Percentiles rank a stretch among this genome's conserved stretches.
phyloP scores from a whole-genome alignment of 139 green algal species.

The Volvox africanus region DNA sequence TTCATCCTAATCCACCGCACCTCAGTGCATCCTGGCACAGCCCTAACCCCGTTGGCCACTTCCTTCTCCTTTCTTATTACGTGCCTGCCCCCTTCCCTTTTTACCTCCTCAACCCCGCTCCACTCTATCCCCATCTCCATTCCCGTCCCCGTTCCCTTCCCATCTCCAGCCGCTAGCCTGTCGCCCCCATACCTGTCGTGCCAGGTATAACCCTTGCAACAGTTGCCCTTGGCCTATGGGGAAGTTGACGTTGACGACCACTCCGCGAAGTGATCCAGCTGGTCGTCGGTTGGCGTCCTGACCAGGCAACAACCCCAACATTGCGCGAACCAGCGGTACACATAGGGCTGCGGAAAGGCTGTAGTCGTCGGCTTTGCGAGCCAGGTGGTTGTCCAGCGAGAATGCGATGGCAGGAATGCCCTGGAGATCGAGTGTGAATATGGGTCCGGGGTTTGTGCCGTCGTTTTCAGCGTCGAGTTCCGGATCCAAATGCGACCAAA shows the following conservation, averaged over 20 bases:
- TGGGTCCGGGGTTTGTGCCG: too few relatives aligned
- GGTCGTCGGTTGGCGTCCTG: neutral
- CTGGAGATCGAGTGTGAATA: slow-evolving; percentile 19
- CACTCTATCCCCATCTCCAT: too few relatives aligned
- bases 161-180: too few relatives aligned
- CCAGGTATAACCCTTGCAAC: slow-evolving; percentile 52
- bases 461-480: too few relatives aligned
- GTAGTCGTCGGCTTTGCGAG: slow-evolving; percentile 71
- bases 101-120: too few relatives aligned
- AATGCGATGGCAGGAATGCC: slow-evolving; percentile 74
- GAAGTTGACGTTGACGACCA: slow-evolving; percentile 76
- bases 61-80: too few relatives aligned
- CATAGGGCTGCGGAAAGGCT: slow-evolving; percentile 47
- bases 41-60: too few relatives aligned
- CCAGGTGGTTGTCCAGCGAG: slow-evolving; percentile 78
- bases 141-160: too few relatives aligned
- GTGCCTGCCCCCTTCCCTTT: too few relatives aligned
- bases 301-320: slow-evolving; percentile 55
- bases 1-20: too few relatives aligned
- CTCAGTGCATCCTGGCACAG: too few relatives aligned
- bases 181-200: neutral
- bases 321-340: slow-evolving; percentile 59
- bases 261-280: slow-evolving; percentile 11
- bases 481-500: too few relatives aligned
- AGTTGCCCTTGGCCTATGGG: slow-evolving; percentile 46